Conservation (phyloP, 257 asterid species). For the Nicotiana paniculata region DNA sequence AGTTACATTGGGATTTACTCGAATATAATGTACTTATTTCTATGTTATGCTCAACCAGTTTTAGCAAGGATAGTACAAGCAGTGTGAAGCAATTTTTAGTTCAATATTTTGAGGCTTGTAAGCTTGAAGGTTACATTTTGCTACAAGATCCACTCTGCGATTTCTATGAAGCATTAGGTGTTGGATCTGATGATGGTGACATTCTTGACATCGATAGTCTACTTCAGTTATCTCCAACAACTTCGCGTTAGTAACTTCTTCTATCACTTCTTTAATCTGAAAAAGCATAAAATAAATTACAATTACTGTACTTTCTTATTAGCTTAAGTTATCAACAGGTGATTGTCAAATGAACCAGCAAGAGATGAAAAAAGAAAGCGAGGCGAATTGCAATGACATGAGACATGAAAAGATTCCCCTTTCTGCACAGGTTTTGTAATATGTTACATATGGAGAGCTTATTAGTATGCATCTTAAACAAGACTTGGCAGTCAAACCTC, state of each 20-base stretch:
- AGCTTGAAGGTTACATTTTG: constrained; percentile 40
- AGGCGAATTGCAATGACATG: constrained; percentile 15
- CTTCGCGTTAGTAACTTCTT: constrained; percentile 25
- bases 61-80: constrained; percentile 36
- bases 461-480: background rate
- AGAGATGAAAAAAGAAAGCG: constrained; percentile 1
- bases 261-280: background rate
- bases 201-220: background rate
- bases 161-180: constrained; percentile 49
- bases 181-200: constrained; percentile 32
- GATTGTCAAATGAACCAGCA: constrained; percentile 12
- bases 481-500: background rate
- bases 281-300: background rate
- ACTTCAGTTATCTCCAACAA: constrained; percentile 25
- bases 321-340: background rate
- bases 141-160: constrained; percentile 45
- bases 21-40: no score
- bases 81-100: constrained; percentile 51
- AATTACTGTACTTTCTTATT: background rate
- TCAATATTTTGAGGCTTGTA: constrained; percentile 48
- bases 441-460: background rate
- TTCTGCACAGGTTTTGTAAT: constrained; percentile 42
- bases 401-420: constrained; percentile 23
- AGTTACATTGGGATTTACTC: no score
- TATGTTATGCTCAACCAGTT: constrained; percentile 20